Base-by-base conservation (phyloP, 768 basidiomycete genomes). In the Boletus speciosus region DNA sequence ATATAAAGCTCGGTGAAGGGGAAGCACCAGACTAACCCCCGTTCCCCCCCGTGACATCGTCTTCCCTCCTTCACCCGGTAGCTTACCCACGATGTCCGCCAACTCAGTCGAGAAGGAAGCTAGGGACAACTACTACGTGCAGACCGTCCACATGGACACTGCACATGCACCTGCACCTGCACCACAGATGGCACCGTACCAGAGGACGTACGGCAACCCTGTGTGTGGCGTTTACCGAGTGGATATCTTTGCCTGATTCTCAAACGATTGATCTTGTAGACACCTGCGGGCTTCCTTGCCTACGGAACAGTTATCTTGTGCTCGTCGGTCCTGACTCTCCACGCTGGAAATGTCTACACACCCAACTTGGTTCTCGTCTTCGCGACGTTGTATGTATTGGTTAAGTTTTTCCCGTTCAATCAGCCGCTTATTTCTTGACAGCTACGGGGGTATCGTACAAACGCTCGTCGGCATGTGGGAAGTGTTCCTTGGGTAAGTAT, bases 391-490 rank as follows among this genome's bases (percentile, higher is more conserved):
- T 69, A 44, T 34, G 65, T 47, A 41, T 36, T 38, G 15, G 15
- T 36, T 19, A 27, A 34, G 8, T 14, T 23, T 7, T n/a, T 6
- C 32, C 21, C 7, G 25, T 23, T 12, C 43, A 35, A 34, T 10
- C 16, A 36, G 23, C 23, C 9, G 4, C 43, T 58, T 21, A 60
- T 35, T 19, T 35, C 9, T 32, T 51, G 43, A 34, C n/a, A 67
- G 68, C 54, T 67, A 69, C 32, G 67, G 67, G 9, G 66, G 68
- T 40, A 69, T 69, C 45, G 61, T 65, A 16, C 67, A 67, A 46
- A 65, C 66, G 4, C 52, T 67, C 9, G 66, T 67, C 8, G 66
- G 67, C 38, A 65, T 69, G 66, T 69, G 68, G 66, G 66, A 69
- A 29, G 65, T 67, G 57, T 67, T 62, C 58, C 65, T 69, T 29